Base-by-base conservation (phyloP, 306 rosid genomes). In the Prunus salicina region DNA sequence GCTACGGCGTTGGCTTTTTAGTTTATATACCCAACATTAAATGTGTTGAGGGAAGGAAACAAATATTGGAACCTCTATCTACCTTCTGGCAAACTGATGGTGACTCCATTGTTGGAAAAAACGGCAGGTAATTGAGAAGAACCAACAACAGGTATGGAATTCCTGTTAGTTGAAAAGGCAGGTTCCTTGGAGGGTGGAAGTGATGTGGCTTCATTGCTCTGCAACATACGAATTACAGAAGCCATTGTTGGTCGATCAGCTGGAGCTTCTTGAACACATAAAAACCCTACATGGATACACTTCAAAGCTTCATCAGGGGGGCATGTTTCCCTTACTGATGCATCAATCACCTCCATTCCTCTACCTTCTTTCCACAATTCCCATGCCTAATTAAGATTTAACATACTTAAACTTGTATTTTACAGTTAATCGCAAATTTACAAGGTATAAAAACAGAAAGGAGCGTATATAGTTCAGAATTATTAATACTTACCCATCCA, bases 261-360 rank as follows among this genome's bases (percentile, higher is more conserved):
- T 7, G 78, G 73, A 11, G 22, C 72, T 62, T 79, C 77, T 53
- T 79, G 82, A 1, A 79, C 77, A 27, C 82, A 79, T 27, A 71
- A 15, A 49, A 79, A n/a, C 9, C 78, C 82, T 8, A 79, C 41
- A 43, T 47, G 55, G 38, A 79, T 38, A 56, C 82, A 72, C 57
- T 61, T 72, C 2, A 65, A 8, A 24, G 69, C 66, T 66, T 72
- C 78, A 43, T 32, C 16, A 6, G 43, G 50, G 24, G 5, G 49
- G 61, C 82, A 72, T 2, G 55, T 43, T 55, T 79, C 78, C 15
- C 68, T 19, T n/a, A 72, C 3, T 6, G 14, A 30, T 24, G 2
- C 19, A 30, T 72, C 82, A 18, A 57, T 22, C 41, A 64, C 51
- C 65, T 84, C 92, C 79, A 85, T 62, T 6, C 74, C 73, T 67